A percentile compares a stretch with the other conserved stretches of the same genome.
Evolutionary conservation across 129 eudicot genomes (phyloP).

Genomic region (Artemisia argyi): DNA sequence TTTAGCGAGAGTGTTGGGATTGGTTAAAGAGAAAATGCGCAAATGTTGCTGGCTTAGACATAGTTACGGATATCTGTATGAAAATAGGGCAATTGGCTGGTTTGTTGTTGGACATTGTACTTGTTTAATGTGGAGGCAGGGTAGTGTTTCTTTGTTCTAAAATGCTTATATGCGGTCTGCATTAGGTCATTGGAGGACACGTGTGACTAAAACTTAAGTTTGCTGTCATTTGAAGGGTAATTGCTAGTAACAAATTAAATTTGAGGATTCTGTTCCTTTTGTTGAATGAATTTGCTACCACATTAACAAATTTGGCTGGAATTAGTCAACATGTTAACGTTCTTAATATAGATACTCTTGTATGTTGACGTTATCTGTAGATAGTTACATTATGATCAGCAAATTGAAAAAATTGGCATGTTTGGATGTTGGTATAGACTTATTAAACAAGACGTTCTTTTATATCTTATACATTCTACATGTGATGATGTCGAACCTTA

Average conservation of each 20-base stretch:
- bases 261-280: conserved; percentile 1
- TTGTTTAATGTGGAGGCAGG: too few relatives aligned
- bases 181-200: neutral
- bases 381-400: conserved; percentile 7
- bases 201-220: neutral
- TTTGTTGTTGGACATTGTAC: too few relatives aligned
- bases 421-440: conserved; percentile 11
- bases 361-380: conserved; percentile 1
- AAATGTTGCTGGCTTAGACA: too few relatives aligned
- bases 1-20: too few relatives aligned
- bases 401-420: conserved; percentile 16
- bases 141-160: neutral
- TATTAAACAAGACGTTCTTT: neutral
- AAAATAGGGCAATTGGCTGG: too few relatives aligned
- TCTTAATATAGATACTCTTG: neutral
- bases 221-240: neutral
- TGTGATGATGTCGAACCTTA: neutral
- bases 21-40: too few relatives aligned
- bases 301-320: conserved; percentile 2
- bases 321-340: neutral
- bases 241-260: neutral
- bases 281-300: conserved; percentile 4
- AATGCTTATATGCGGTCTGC: neutral
- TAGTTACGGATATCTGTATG: too few relatives aligned
- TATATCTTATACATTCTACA: neutral